phyloP scores from a whole-genome alignment of 2,329 filamentous ascomycete species.

The Exophiala lecanii-corni region DNA sequence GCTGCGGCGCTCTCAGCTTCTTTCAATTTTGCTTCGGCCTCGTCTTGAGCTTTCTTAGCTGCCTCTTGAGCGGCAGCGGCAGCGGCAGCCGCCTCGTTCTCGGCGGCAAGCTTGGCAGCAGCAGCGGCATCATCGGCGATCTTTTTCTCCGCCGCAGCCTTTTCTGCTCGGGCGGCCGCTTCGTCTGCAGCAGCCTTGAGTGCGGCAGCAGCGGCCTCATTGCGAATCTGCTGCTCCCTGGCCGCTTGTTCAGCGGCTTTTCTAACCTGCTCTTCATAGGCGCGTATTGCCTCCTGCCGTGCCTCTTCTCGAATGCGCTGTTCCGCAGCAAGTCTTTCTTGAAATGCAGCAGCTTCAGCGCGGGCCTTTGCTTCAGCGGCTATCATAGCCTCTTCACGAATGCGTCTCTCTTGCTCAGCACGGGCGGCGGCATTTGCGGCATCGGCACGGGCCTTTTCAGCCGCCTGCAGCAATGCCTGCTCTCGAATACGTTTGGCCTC shows the following conservation, averaged over 20 bases:
- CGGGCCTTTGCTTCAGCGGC: conserved; percentile 23
- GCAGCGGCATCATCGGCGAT: conserved; percentile 38
- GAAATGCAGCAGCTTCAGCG: conserved; percentile 30
- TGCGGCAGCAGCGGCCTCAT: conserved; percentile 43
- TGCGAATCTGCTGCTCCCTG: conserved; percentile 24
- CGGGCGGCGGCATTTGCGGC: conserved; percentile 47
- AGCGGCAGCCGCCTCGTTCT: conserved; percentile 34
- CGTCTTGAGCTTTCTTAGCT: conserved; percentile 31
- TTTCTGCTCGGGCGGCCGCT: conserved; percentile 41
- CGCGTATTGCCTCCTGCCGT: conserved; percentile 20
- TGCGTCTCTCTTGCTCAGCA: conserved; percentile 31
- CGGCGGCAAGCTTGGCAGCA: conserved; percentile 36
- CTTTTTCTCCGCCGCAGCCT: conserved; percentile 33
- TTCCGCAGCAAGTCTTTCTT: conserved; percentile 40
- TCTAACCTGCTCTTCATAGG: conserved; percentile 20
- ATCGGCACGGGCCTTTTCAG: conserved; percentile 32
- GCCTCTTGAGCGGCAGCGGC: conserved; percentile 30
- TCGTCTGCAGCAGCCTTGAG: conserved; percentile 44
- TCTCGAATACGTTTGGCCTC: conserved; percentile 32
- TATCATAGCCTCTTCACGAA: conserved; percentile 30
- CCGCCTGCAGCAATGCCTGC: conserved; percentile 27
- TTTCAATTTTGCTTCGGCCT: conserved; percentile 32
- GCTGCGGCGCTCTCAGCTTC: conserved; percentile 32
- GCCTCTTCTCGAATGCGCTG: conserved; percentile 28
- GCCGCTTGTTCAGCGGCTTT: conserved; percentile 24